A percentile compares a stretch with the other conserved stretches of the same genome.
Evolutionary conservation across 2,329 filamentous ascomycete species (phyloP).

Genomic region (Tolypocladium cylindrosporum): DNA sequence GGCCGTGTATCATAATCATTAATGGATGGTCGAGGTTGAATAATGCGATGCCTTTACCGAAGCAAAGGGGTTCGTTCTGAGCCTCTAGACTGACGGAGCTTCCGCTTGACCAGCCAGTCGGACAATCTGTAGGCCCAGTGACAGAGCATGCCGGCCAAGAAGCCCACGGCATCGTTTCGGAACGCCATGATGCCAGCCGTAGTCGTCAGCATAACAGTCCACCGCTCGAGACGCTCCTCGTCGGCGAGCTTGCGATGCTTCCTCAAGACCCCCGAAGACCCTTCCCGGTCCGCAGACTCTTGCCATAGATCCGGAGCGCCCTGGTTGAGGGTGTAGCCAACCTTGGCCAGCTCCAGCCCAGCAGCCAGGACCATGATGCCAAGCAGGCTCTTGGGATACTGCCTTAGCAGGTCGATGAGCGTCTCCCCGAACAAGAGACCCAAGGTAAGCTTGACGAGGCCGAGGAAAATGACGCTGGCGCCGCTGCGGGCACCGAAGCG

Average conservation of each 20-base stretch:
- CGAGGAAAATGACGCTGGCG: slow-evolving; percentile 71
- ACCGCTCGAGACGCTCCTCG: slow-evolving; percentile 62
- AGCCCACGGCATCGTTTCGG: slow-evolving; percentile 82
- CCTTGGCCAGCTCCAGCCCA: slow-evolving; percentile 77
- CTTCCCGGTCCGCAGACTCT: slow-evolving; percentile 34
- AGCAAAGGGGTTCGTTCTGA: slow-evolving; percentile 22
- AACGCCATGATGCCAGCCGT: slow-evolving; percentile 75
- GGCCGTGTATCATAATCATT: background rate
- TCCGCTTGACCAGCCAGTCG: slow-evolving; percentile 31
- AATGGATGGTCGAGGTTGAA: background rate
- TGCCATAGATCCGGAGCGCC: slow-evolving; percentile 51
- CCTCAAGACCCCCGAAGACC: slow-evolving; percentile 21
- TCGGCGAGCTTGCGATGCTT: slow-evolving; percentile 47
- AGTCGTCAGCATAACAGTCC: slow-evolving; percentile 86
- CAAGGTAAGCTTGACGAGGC: slow-evolving; percentile 62
- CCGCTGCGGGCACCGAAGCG: slow-evolving; percentile 87
- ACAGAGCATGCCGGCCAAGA: slow-evolving; percentile 71
- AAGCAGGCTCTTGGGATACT: slow-evolving; percentile 68
- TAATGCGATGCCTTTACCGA: slow-evolving; percentile 4
- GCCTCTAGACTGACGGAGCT: slow-evolving; percentile 10
- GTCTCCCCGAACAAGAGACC: slow-evolving; percentile 67
- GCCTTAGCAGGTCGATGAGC: slow-evolving; percentile 58
- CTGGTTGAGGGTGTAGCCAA: slow-evolving; percentile 76
- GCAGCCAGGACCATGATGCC: slow-evolving; percentile 86
- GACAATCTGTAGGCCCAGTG: slow-evolving; percentile 54